Percentiles rank a stretch among this genome's conserved stretches.
Conservation (phyloP, 768 basidiomycete genomes). For the Mycena sanguinolenta region DNA sequence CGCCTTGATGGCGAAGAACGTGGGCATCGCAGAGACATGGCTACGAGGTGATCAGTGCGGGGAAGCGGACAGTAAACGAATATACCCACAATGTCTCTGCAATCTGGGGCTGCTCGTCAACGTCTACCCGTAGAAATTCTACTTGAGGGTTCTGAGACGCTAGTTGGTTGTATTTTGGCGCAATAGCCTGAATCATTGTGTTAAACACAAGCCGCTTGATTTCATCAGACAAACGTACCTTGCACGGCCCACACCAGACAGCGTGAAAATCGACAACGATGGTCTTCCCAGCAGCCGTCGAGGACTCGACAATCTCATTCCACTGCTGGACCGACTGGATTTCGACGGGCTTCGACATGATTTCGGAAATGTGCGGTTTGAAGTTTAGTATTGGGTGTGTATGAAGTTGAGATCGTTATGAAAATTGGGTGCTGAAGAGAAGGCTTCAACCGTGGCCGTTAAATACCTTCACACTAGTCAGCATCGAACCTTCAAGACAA, state of each 20-base stretch:
- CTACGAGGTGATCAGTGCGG: conserved; percentile 10
- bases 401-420: not conserved
- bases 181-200: conserved; percentile 28
- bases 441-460: not conserved
- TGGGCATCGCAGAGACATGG: conserved; percentile 39
- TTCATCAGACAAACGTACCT: conserved; percentile 22
- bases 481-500: conserved; percentile 25
- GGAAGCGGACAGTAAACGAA: not conserved
- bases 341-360: conserved; percentile 37
- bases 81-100: conserved; percentile 28
- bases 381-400: not conserved
- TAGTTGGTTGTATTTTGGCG: conserved; percentile 36
- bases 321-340: conserved; percentile 39
- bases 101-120: conserved; percentile 33
- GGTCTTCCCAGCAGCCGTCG: conserved; percentile 32
- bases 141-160: conserved; percentile 38
- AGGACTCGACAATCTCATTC: conserved; percentile 36
- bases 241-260: conserved; percentile 40
- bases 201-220: not conserved
- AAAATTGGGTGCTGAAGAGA: not conserved
- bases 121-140: conserved; percentile 41
- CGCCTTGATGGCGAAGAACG: conserved; percentile 38
- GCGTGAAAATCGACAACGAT: conserved; percentile 39
- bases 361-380: conserved; percentile 2
- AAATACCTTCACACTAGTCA: conserved; percentile 19